Conservation (phyloP, 805 yeast species). For the Priceomyces castillae region DNA sequence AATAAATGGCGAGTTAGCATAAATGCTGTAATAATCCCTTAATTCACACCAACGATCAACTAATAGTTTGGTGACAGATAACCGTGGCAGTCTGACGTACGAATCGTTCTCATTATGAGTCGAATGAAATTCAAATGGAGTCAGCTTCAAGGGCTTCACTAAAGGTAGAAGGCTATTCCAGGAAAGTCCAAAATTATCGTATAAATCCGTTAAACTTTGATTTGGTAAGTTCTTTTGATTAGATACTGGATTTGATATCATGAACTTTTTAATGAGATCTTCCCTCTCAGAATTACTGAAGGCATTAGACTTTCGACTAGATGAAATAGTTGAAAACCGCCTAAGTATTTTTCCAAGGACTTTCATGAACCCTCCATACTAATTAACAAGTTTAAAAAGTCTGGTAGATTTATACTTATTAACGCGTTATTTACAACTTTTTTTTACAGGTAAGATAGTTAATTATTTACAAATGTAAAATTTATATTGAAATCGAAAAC, state of each 20-base stretch:
- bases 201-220: constrained; percentile 2
- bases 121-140: constrained; percentile 28
- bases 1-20: constrained; percentile 35
- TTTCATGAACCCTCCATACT: not conserved
- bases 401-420: no score
- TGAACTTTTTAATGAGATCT: constrained; percentile 3
- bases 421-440: no score
- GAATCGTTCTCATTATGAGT: constrained; percentile 22
- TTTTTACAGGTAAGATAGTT: no score
- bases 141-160: constrained; percentile 11
- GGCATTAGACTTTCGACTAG: no score
- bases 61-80: constrained; percentile 60
- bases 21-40: constrained; percentile 50
- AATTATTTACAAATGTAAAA: not conserved
- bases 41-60: constrained; percentile 71
- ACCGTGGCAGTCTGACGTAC: constrained; percentile 29
- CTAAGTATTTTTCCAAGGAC: not conserved
- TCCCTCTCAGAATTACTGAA: not conserved
- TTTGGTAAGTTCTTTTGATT: not conserved
- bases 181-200: constrained; percentile 2
- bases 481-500: not conserved
- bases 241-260: not conserved
- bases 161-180: constrained; percentile 11
- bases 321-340: no score
- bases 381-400: no score